Evolutionary conservation across 495 filamentous ascomycete genomes (phyloP), one percentile per base, ranked within the genome.

Genomic region (Penicillium simplicissimum): DNA sequence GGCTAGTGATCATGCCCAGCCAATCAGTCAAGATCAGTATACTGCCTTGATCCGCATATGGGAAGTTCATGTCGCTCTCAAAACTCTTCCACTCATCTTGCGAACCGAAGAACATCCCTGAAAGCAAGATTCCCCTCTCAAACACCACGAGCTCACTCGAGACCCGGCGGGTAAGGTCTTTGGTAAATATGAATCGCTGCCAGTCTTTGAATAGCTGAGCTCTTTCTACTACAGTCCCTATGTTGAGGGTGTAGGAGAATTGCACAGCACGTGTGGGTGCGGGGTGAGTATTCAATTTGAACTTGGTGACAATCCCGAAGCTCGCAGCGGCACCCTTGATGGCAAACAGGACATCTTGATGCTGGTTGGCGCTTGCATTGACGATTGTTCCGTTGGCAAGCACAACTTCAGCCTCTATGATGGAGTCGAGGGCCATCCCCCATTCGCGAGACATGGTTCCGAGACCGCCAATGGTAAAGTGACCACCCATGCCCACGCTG

Each of bases 401-500:
- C 14, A 92, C 86, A 1, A 90, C 85, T 31, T 87, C 81, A 11
- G 84, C 67, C 8, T 65, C 84, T 17, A 83, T 59, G 56, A 92
- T 79, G 28, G 81, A 81, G 60, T 93, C 90, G 55, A 93, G 71
- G 0, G 87, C 79, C 0, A 84, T 70, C 14, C 90, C 90, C 82
- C 82, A 90, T 52, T 83, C 78, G 11, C 88, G 83, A 8, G 86
- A 85, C 14, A 74, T 76, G 15, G 81, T 76, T 0, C 89, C 90
- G 45, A 82, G 85, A 7, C 90, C 90, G 17, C 89, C 90, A 55
- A 91, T 87, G 1, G 87, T 88, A 40, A 84, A 78, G 71, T 94
- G 91, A 3, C 91, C 91, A 15, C 87, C 89, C 17, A 88, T 81
- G 17, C 91, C 90, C 33, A 90, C 83, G 11, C 71, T 64, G 13